These are phyloP conservation scores for Tulasnella sp. DNA, from an alignment of 768 basidiomycete genomes.

Conservation along the genomic window DNA sequence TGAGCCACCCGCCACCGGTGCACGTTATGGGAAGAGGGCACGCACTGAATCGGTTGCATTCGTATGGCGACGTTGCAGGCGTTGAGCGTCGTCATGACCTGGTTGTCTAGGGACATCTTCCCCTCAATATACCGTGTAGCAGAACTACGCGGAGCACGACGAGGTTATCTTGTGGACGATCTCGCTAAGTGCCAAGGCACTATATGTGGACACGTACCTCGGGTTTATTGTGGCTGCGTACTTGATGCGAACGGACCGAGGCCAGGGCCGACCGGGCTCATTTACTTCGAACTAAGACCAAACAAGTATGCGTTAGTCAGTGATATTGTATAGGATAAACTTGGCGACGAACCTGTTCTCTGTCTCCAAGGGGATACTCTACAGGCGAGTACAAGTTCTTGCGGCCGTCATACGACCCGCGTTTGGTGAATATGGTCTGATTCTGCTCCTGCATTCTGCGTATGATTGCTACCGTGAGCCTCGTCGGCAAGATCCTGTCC, in stretches of 20 bases:
- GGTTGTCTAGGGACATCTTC: slow-evolving; percentile 63
- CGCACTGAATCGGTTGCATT: slow-evolving; percentile 60
- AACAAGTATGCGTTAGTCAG: background rate
- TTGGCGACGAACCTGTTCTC: background rate
- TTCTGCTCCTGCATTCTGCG: slow-evolving; percentile 54
- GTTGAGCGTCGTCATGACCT: slow-evolving; percentile 62
- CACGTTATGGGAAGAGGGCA: background rate
- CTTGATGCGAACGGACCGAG: background rate
- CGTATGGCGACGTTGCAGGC: slow-evolving; percentile 65
- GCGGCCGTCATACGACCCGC: slow-evolving; percentile 71
- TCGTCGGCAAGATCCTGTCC: background rate
- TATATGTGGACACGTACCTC: background rate
- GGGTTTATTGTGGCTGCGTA: background rate
- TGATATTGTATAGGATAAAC: background rate
- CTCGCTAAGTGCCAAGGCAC: background rate
- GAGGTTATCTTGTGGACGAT: background rate
- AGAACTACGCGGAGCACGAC: slow-evolving; percentile 40
- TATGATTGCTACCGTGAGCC: slow-evolving; percentile 47
- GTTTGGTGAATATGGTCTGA: slow-evolving; percentile 67
- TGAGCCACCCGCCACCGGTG: background rate
- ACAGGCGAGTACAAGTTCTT: slow-evolving; percentile 69
- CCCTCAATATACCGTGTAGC: slow-evolving; percentile 55
- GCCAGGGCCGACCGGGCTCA: background rate
- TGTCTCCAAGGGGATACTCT: slow-evolving; percentile 51
- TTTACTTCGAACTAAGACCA: background rate